These are phyloP conservation scores for Paraphaeosphaeria sporulosa DNA, from an alignment of 2,329 filamentous ascomycete genomes.

Conservation along the genomic window DNA sequence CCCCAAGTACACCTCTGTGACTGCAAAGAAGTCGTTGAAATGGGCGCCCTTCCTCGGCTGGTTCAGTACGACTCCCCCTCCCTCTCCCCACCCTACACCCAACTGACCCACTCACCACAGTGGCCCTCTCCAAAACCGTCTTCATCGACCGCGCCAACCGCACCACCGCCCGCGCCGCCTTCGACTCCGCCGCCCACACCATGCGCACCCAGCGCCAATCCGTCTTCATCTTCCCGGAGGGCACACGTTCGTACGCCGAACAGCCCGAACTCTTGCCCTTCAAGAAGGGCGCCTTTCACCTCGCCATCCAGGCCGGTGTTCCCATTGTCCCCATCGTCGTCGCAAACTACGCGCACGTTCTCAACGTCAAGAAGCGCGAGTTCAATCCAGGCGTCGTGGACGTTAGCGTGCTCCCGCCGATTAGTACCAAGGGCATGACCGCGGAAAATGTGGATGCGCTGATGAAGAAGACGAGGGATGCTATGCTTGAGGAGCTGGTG, in stretches of 20 bases:
- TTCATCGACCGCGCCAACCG: conserved; percentile 94
- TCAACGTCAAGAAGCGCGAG: conserved; percentile 54
- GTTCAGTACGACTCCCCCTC: conserved; percentile 69
- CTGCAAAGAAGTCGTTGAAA: conserved; percentile 86
- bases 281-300: conserved; percentile 98
- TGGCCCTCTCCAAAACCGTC: conserved; percentile 80
- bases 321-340: conserved; percentile 82
- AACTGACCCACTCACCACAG: conserved; percentile 49
- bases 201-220: conserved; percentile 73
- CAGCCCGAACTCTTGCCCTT: conserved; percentile 88
- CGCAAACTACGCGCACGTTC: conserved; percentile 59
- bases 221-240: conserved; percentile 90
- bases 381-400: conserved; percentile 64
- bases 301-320: conserved; percentile 92
- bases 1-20: conserved; percentile 89
- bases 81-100: background rate
- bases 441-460: conserved; percentile 46
- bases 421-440: conserved; percentile 44
- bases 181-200: conserved; percentile 80
- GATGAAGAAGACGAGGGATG: conserved; percentile 39
- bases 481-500: conserved; percentile 48
- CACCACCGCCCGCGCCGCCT: conserved; percentile 81
- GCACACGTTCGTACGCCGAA: conserved; percentile 87
- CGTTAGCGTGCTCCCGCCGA: conserved; percentile 49
- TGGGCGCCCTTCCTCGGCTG: conserved; percentile 85